Conservation (phyloP, 306 rosid species). For the Castanea mollissima region DNA sequence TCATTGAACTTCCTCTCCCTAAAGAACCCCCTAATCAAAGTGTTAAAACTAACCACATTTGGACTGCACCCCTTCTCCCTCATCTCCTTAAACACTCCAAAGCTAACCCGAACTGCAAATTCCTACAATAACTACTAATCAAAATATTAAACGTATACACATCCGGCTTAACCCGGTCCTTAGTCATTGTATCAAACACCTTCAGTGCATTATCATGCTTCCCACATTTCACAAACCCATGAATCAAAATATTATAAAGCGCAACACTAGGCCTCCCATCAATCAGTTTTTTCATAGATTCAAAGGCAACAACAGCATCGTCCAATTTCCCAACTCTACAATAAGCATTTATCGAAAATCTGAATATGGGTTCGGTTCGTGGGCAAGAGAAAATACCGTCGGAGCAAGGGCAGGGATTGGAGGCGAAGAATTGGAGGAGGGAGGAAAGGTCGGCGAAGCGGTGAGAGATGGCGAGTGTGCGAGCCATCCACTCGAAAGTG, state of each 20-base stretch:
- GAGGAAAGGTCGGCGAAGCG: constrained; percentile 51
- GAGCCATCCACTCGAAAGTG: constrained; percentile 78
- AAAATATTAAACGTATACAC: constrained; percentile 79
- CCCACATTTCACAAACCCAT: constrained; percentile 74
- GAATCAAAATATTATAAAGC: constrained; percentile 59
- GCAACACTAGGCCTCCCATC: constrained; percentile 65
- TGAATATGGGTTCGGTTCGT: constrained; percentile 54
- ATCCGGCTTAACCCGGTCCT: constrained; percentile 63
- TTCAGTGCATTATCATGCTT: constrained; percentile 43
- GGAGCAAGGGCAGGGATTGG: constrained; percentile 77
- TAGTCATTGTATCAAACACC: constrained; percentile 49
- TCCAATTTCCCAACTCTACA: constrained; percentile 55
- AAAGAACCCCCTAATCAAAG: constrained; percentile 78
- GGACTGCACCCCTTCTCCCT: constrained; percentile 70
- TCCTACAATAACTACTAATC: constrained; percentile 72
- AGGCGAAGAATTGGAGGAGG: constrained; percentile 53
- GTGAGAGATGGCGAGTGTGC: constrained; percentile 52
- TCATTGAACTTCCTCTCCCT: constrained; percentile 60
- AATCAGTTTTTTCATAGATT: constrained; percentile 54
- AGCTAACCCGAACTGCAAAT: constrained; percentile 50
- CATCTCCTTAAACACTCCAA: constrained; percentile 74
- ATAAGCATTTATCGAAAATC: constrained; percentile 48
- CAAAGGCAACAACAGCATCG: constrained; percentile 56
- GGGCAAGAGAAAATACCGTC: constrained; percentile 81
- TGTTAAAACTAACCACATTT: constrained; percentile 87